Percentiles rank a stretch among this genome's conserved stretches.
phyloP scores from a whole-genome alignment of 176 grass and related monocot genomes.

The Carex parvula region DNA sequence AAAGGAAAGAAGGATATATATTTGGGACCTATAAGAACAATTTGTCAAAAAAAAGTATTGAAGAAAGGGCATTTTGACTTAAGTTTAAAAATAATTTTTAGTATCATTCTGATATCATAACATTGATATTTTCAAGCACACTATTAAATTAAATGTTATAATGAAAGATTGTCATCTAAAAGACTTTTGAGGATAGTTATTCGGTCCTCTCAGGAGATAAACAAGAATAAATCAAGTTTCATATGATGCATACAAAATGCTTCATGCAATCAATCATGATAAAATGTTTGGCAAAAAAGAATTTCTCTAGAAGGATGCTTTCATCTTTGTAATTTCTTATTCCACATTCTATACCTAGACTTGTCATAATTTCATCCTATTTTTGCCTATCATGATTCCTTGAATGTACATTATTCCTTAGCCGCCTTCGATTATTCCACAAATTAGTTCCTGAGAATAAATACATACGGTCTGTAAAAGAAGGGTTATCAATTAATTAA shows the following conservation, averaged over 20 bases:
- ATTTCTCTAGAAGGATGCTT: not conserved
- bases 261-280: not conserved
- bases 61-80: no score
- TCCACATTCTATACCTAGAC: not conserved
- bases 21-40: no score
- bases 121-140: no score
- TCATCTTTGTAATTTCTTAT: constrained; percentile 1
- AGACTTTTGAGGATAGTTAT: no score
- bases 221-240: not conserved
- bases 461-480: not conserved
- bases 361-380: not conserved
- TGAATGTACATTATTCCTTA: not conserved
- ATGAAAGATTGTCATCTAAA: no score
- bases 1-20: no score
- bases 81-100: no score
- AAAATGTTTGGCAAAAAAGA: not conserved
- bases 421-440: not conserved
- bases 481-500: constrained; percentile 2
- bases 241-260: not conserved
- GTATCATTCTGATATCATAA: no score
- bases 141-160: no score
- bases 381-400: not conserved
- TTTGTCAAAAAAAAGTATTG: no score
- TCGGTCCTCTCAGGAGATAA: not conserved
- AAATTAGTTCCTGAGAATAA: not conserved